A percentile compares a stretch with the other conserved stretches of the same genome.
phyloP scores from a whole-genome alignment of 371 early-diverging fungal genomes.

The Mucor irregularis region DNA sequence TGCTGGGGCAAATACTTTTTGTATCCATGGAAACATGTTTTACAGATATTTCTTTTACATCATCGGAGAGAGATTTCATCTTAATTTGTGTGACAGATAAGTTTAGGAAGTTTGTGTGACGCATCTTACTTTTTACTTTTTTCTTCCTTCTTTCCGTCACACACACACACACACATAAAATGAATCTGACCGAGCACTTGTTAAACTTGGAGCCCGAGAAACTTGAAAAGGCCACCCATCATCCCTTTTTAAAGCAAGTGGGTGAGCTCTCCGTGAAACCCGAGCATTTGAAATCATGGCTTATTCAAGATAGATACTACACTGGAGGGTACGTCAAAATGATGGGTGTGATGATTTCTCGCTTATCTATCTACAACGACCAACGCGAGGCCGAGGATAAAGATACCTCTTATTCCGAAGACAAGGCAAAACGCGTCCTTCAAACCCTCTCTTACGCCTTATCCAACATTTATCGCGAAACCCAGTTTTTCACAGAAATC shows the following conservation, averaged over 20 bases:
- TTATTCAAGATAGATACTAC: slow-evolving; percentile 26
- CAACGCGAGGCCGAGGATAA: slow-evolving; percentile 22
- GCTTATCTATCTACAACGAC: slow-evolving; percentile 17
- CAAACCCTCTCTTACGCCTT: slow-evolving; percentile 23
- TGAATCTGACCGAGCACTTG: slow-evolving; percentile 24
- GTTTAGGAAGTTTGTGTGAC: too few relatives aligned
- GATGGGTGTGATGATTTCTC: slow-evolving; percentile 29
- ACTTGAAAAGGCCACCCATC: slow-evolving; percentile 28
- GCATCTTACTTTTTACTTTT: background rate
- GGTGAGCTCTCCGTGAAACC: slow-evolving; percentile 20
- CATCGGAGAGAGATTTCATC: background rate
- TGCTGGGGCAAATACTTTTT: too few relatives aligned
- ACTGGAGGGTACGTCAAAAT: slow-evolving; percentile 29
- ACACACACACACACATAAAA: too few relatives aligned
- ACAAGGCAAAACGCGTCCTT: slow-evolving; percentile 13
- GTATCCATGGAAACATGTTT: too few relatives aligned
- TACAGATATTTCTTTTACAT: too few relatives aligned
- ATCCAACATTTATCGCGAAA: slow-evolving; percentile 29
- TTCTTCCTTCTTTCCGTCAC: background rate
- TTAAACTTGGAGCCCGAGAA: slow-evolving; percentile 14
- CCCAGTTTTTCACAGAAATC: slow-evolving; percentile 25
- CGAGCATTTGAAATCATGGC: slow-evolving; percentile 27
- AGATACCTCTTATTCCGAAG: slow-evolving; percentile 7
- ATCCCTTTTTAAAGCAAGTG: slow-evolving; percentile 19
- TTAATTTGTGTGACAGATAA: too few relatives aligned